Conservation (phyloP, 768 basidiomycete genomes). For the Mycena metata region DNA sequence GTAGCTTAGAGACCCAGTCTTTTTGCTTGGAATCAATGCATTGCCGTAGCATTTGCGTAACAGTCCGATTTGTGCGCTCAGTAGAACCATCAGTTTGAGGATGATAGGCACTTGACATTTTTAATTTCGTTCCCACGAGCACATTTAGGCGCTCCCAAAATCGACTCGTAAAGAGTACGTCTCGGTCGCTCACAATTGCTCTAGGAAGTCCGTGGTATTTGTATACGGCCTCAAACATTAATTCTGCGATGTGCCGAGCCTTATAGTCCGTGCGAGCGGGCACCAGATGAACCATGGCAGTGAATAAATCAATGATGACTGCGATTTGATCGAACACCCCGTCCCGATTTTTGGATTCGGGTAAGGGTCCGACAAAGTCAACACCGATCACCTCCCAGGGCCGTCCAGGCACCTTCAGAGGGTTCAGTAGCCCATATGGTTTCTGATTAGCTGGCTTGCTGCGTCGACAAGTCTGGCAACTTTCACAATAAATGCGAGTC, state of each 20-base stretch:
- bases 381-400: neutral
- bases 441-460: constrained; percentile 3
- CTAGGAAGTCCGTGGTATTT: neutral
- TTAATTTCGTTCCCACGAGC: neutral
- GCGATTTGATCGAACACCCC: neutral
- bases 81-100: neutral
- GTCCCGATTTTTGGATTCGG: neutral
- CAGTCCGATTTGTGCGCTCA: neutral
- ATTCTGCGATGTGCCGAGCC: neutral
- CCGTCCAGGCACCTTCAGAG: neutral
- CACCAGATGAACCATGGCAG: neutral
- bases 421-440: neutral
- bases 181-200: constrained; percentile 6
- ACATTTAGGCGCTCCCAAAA: constrained; percentile 1
- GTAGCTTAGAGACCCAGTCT: constrained; percentile 41
- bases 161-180: neutral
- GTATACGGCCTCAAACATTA: neutral
- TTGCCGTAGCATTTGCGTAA: too few relatives aligned
- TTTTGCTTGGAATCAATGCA: too few relatives aligned
- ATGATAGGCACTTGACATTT: constrained; percentile 2
- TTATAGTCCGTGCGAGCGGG: neutral
- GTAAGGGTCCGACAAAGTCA: constrained; percentile 8
- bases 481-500: neutral
- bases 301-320: neutral
- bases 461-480: neutral